phyloP scores from a whole-genome alignment of 2,329 filamentous ascomycete genomes.

The Botrytis elliptica region DNA sequence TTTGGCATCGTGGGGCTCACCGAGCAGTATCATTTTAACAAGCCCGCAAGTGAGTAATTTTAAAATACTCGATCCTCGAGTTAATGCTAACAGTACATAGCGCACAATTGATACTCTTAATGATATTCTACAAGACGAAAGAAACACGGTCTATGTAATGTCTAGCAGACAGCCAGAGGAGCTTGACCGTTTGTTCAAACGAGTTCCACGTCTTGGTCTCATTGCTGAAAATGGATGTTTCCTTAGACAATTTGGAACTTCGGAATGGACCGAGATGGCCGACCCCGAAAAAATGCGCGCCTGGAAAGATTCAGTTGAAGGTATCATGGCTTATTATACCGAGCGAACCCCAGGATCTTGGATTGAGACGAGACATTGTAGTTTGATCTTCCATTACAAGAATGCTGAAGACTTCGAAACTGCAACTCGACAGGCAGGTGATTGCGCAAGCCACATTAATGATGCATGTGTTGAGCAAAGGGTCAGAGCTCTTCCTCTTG shows the following conservation, averaged over 20 bases:
- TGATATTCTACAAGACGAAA: constrained; percentile 74
- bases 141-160: constrained; percentile 92
- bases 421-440: constrained; percentile 76
- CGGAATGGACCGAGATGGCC: constrained; percentile 75
- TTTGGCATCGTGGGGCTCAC: constrained; percentile 80
- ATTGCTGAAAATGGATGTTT: constrained; percentile 97
- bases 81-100: constrained; percentile 42
- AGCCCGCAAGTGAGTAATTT: constrained; percentile 60
- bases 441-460: constrained; percentile 93
- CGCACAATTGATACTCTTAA: constrained; percentile 80
- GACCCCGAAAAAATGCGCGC: constrained; percentile 66
- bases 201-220: constrained; percentile 78
- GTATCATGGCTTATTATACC: constrained; percentile 84
- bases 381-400: constrained; percentile 86
- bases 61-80: accelerated
- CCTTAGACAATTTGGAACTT: constrained; percentile 66
- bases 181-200: constrained; percentile 80
- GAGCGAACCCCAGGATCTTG: constrained; percentile 85
- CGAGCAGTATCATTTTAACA: constrained; percentile 79
- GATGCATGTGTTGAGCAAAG: constrained; percentile 82
- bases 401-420: constrained; percentile 73
- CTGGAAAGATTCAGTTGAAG: constrained; percentile 83
- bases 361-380: constrained; percentile 90
- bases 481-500: constrained; percentile 78
- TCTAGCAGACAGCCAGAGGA: constrained; percentile 84